Evolutionary conservation across 768 basidiomycete species (phyloP), one percentile per base, ranked within the genome.

Genomic region (Collybia nuda): DNA sequence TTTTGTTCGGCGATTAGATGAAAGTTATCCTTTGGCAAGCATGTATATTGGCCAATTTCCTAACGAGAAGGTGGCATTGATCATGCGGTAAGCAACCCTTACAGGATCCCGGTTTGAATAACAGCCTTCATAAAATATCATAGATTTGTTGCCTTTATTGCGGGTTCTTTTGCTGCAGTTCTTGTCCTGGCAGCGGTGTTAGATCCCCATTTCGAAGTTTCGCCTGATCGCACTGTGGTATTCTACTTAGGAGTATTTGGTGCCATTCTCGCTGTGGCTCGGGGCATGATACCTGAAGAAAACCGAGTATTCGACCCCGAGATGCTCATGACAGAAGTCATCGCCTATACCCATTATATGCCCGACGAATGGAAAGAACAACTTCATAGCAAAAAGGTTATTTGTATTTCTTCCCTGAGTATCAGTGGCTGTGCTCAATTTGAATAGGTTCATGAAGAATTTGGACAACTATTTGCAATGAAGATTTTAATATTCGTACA

Each of bases 1-100:
- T 29, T 99, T 98, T 67, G 77, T 83, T 29, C 78, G 92, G 41
- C 78, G 97, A 45, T 74, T 98, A 41, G 86, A 93, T 56, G 85
- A 91, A 62, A 93, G 91, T 49, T 93, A 95, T 58, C 93, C 92
- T 0, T 72, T 85, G 8, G 90, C 97, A 9, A 93, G 87, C 65
- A 88, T 93, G 77, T 99, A 98, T 65, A 93, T 98, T 54, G 92
- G 93, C 19, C 97, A 98, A 63, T 99, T 97, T 64, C 97, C 97
- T 0, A 98, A 98, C 59, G 94, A 94, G 62, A 90, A 95, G 62
- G 75, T 93, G 17, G 87, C 93, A 0, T 70, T 97, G 28, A 76
- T 94, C 54, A 91, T 95, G 81, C 84, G 93, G 94, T 95, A 60
- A 35, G 85, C 65, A 2, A 9, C 19, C 9, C 23, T 11, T 23